Conservation (phyloP, 495 filamentous ascomycete genomes). For the Penicillium atrosanguineum region DNA sequence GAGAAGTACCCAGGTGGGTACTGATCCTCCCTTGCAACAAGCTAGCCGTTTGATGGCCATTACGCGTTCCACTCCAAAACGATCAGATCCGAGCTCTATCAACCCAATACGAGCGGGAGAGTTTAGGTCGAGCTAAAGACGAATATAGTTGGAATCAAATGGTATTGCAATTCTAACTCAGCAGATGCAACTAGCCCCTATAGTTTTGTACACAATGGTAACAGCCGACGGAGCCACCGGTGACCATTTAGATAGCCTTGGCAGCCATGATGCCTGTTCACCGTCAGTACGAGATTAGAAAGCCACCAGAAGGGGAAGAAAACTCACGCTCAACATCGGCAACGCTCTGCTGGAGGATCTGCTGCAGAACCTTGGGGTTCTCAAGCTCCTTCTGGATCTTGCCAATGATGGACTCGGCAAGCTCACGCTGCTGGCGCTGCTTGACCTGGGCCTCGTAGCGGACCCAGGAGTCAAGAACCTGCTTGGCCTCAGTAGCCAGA, state of each 20-base stretch:
- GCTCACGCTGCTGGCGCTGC: conserved; percentile 94
- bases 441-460: conserved; percentile 98
- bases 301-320: neutral
- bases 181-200: conserved; percentile 42
- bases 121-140: neutral
- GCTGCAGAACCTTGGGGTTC: conserved; percentile 90
- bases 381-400: conserved; percentile 99
- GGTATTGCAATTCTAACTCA: conserved; percentile 46
- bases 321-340: conserved; percentile 93
- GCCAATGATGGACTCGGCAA: conserved; percentile 85
- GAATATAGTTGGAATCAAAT: conserved; percentile 16
- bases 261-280: conserved; percentile 50
- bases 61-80: neutral
- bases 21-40: no score
- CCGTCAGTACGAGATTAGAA: conserved; percentile 23
- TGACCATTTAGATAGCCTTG: conserved; percentile 51
- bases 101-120: neutral
- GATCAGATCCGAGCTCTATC: neutral
- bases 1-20: no score
- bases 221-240: conserved; percentile 33
- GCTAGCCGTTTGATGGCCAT: neutral
- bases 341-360: conserved; percentile 94
- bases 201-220: conserved; percentile 50
- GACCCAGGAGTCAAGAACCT: conserved; percentile 95
- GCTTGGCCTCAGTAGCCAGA: conserved; percentile 86